phyloP scores from a whole-genome alignment of 192 early-diverging fungal species.

The Coemansia sp. region DNA sequence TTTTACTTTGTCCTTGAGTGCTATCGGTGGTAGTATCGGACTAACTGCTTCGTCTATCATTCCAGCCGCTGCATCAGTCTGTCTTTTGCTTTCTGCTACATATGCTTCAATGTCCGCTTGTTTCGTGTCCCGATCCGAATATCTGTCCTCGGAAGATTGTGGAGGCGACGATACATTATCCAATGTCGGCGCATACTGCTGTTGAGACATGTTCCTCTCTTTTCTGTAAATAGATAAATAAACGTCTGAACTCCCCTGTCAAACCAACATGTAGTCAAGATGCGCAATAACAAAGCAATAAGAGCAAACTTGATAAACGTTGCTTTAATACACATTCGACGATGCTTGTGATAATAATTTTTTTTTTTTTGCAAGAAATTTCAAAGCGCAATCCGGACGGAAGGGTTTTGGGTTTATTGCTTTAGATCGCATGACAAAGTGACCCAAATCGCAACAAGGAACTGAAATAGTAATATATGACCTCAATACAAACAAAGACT shows the following conservation, averaged over 20 bases:
- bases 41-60: constrained; percentile 4
- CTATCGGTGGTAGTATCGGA: not conserved
- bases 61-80: not conserved
- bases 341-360: not conserved
- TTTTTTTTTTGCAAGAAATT: too few species aligned
- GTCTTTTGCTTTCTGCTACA: constrained; percentile 13
- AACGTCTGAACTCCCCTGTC: not conserved
- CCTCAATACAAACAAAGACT: too few species aligned
- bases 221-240: not conserved
- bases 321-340: not conserved
- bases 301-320: not conserved
- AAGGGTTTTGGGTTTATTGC: too few species aligned
- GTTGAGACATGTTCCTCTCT: not conserved
- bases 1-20: not conserved
- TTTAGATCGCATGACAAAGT: too few species aligned
- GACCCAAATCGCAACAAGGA: too few species aligned
- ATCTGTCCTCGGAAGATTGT: not conserved
- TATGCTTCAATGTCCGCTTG: constrained; percentile 21
- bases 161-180: constrained; percentile 2
- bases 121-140: constrained; percentile 8
- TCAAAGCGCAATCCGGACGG: too few species aligned
- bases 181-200: not conserved
- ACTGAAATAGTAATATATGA: too few species aligned
- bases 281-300: not conserved
- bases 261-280: not conserved